Conservation (phyloP, 306 rosid genomes). For the Cucumis melo region DNA sequence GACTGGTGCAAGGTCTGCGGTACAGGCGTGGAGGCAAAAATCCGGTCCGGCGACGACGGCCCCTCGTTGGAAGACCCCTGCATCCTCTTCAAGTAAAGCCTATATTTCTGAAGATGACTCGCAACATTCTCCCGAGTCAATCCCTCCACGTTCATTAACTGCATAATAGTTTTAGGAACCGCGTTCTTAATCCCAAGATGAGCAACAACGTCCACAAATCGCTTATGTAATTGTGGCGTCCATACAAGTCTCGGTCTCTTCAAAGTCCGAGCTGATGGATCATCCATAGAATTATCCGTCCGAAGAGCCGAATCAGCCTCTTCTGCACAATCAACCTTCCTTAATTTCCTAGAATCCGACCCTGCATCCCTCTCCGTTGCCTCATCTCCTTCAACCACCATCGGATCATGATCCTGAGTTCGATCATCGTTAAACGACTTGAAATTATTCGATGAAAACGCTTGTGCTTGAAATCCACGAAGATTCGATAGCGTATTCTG, state of each 20-base stretch:
- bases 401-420: conserved; percentile 19
- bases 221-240: conserved; percentile 88
- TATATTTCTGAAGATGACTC: conserved; percentile 83
- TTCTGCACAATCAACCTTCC: conserved; percentile 45
- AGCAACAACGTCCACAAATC: conserved; percentile 86
- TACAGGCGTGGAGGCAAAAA: conserved; percentile 70
- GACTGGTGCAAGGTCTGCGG: conserved; percentile 64
- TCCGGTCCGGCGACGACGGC: conserved; percentile 61
- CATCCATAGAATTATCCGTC: conserved; percentile 30
- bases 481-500: conserved; percentile 47
- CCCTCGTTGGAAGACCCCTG: conserved; percentile 35
- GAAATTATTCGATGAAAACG: conserved; percentile 28
- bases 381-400: conserved; percentile 33
- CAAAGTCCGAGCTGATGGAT: conserved; percentile 29
- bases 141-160: conserved; percentile 92
- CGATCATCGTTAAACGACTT: conserved; percentile 26
- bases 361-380: conserved; percentile 34
- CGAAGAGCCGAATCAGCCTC: conserved; percentile 58
- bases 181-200: conserved; percentile 87
- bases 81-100: conserved; percentile 86
- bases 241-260: conserved; percentile 86
- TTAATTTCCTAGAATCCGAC: conserved; percentile 40
- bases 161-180: conserved; percentile 96
- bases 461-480: conserved; percentile 34
- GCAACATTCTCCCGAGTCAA: conserved; percentile 94